These are phyloP conservation scores for Jamesozyma spencerorum DNA, from an alignment of 805 yeast genomes.

Conservation along the genomic window DNA sequence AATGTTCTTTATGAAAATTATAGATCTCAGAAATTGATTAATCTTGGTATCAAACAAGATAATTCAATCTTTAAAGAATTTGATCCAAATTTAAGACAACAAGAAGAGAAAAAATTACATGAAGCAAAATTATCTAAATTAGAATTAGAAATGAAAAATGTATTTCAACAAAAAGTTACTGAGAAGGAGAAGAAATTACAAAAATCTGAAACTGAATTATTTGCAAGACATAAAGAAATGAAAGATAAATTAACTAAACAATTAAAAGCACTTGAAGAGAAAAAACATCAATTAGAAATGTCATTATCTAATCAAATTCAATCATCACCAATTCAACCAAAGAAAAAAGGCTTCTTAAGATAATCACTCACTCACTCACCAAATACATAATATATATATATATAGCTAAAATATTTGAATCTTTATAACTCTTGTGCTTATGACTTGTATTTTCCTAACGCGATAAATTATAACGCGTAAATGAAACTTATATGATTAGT, in stretches of 20 bases:
- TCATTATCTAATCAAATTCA: constrained; percentile 32
- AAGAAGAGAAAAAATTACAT: constrained; percentile 86
- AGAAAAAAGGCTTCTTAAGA: constrained; percentile 66
- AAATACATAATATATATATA: background rate
- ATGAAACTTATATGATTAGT: too few species aligned
- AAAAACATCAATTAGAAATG: constrained; percentile 67
- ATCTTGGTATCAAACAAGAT: constrained; percentile 88
- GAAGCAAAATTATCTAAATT: constrained; percentile 88
- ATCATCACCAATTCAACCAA: constrained; percentile 43
- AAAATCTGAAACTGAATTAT: constrained; percentile 92
- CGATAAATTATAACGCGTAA: too few species aligned
- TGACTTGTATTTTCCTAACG: too few species aligned
- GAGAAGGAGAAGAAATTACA: constrained; percentile 96
- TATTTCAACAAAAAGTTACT: constrained; percentile 90
- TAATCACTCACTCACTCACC: background rate
- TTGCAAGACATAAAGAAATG: constrained; percentile 93
- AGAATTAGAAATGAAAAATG: constrained; percentile 94
- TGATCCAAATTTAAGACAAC: constrained; percentile 86
- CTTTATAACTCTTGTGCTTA: too few species aligned
- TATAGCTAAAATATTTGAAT: too few species aligned
- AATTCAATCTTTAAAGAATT: constrained; percentile 86
- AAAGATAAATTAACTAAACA: constrained; percentile 87
- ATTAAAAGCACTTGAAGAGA: constrained; percentile 82
- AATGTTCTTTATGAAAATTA: constrained; percentile 75
- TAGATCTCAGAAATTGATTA: constrained; percentile 70